Percentiles rank a stretch among this genome's conserved stretches.
Evolutionary conservation across 305 asterid genomes (phyloP).

Genomic region (Stenogyne calaminthoides): DNA sequence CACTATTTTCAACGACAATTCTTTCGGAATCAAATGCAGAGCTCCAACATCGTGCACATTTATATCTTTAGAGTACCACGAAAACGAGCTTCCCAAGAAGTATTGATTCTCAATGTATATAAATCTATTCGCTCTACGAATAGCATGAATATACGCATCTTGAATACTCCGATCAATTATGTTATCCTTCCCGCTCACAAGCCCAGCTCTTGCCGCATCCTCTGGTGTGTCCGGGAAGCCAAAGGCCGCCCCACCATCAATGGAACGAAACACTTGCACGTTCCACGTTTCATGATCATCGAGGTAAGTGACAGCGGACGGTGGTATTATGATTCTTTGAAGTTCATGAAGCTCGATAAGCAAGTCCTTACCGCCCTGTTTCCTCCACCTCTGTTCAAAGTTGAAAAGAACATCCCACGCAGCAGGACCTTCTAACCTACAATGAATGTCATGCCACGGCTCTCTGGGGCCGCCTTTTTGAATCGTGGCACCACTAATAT

Average conservation of each 20-base stretch:
- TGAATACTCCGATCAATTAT: conserved; percentile 61
- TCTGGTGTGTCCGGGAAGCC: conserved; percentile 51
- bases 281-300: conserved; percentile 58
- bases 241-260: conserved; percentile 60
- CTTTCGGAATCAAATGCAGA: conserved; percentile 51
- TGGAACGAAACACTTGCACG: conserved; percentile 53
- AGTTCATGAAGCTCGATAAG: conserved; percentile 44
- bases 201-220: conserved; percentile 52
- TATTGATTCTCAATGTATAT: conserved; percentile 61
- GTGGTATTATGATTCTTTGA: conserved; percentile 37
- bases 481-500: conserved; percentile 43
- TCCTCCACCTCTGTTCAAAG: conserved; percentile 68
- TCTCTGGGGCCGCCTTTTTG: conserved; percentile 60
- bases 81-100: conserved; percentile 56
- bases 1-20: conserved; percentile 47
- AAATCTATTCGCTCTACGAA: conserved; percentile 53
- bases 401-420: conserved; percentile 66
- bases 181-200: conserved; percentile 53
- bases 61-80: conserved; percentile 44
- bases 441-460: conserved; percentile 70
- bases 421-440: conserved; percentile 50
- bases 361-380: conserved; percentile 43
- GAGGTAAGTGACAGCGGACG: conserved; percentile 38
- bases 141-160: conserved; percentile 55
- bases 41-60: conserved; percentile 42